Evolutionary conservation across 208 protist species (phyloP), one percentile per base, ranked within the genome.

Genomic region (Jaenimonas drosophilae): DNA sequence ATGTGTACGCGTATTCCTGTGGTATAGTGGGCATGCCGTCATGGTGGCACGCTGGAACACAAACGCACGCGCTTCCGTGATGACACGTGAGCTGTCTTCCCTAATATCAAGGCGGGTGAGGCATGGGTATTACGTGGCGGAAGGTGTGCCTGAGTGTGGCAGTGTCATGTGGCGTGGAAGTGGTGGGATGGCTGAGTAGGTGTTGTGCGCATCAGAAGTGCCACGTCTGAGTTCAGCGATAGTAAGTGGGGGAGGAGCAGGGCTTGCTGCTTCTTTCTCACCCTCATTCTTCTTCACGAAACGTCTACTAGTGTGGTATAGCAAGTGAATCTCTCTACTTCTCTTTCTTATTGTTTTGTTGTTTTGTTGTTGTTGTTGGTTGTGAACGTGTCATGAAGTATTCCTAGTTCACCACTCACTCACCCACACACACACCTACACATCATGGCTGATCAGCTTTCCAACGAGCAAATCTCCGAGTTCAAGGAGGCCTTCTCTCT

Each of bases 401-500:
- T 20, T 20, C 23, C 19, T 42, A 42, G 37, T 7, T 42, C 19
- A 11, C 37, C 37, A 6, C 19, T 42, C 19, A 11, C 14, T 34
- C 7, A 3, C 24, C 26, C 9, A 17, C 16, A 6, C 48, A 33
- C 14, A 40, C 26, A 1, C 21, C 9, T 28, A 4, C 4, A 48
- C 40, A 37, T 25, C 16, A 86, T 86, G 76, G 73, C 74, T 49
- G 68, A 93, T 43, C 70, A 96, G 62, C 75, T 99, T 42, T 93
- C 96, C 38, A 95, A 98, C 74, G 97, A 99, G 78, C 96, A 99
- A 72, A 96, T 99, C 54, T 94, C 90, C 42, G 98, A 99, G 78
- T 99, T 98, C 86, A 98, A 99, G 86, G 98, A 99, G 81, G 98
- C 98, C 19, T 99, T 99, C 88, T 97, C 93, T 41, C 87, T 99